phyloP scores from a whole-genome alignment of 2,329 filamentous ascomycete species.

The Alternaria infectoria region DNA sequence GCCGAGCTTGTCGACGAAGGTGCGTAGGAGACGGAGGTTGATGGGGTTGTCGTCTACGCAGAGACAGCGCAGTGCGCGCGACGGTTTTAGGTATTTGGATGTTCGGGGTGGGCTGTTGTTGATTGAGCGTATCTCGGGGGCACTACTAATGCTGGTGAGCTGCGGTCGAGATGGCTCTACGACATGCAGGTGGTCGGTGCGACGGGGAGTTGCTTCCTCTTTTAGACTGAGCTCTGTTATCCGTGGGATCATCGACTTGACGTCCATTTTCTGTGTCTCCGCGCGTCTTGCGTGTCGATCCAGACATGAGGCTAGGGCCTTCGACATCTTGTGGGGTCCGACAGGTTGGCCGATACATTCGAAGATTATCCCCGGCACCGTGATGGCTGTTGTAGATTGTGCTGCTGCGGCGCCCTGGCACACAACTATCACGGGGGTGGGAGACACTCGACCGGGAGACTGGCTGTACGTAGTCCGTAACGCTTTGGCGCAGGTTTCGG shows the following conservation, averaged over 20 bases:
- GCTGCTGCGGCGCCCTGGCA: constrained; percentile 45
- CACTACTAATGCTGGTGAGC: constrained; percentile 37
- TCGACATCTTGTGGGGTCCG: constrained; percentile 49
- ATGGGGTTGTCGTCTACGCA: constrained; percentile 51
- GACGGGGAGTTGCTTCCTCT: constrained; percentile 31
- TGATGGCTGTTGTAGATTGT: constrained; percentile 44
- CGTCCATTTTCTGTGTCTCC: constrained; percentile 14
- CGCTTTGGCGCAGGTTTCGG: constrained; percentile 38
- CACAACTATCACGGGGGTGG: constrained; percentile 41
- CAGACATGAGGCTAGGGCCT: constrained; percentile 43
- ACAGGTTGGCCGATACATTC: constrained; percentile 47
- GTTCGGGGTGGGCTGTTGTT: constrained; percentile 23
- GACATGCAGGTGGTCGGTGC: constrained; percentile 8
- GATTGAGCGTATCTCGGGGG: constrained; percentile 38
- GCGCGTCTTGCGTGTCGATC: constrained; percentile 36
- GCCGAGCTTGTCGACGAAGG: constrained; percentile 44
- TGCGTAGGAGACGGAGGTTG: constrained; percentile 46
- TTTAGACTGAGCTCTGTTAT: constrained; percentile 34
- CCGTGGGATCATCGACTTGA: constrained; percentile 18
- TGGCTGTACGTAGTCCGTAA: constrained; percentile 37
- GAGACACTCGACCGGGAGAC: constrained; percentile 19
- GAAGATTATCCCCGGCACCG: constrained; percentile 42
- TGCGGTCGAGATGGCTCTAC: constrained; percentile 29
- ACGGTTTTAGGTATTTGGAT: constrained; percentile 19
- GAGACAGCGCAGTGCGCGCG: constrained; percentile 39